Conservation (phyloP, 306 rosid species). For the Arachis hypogaea region DNA sequence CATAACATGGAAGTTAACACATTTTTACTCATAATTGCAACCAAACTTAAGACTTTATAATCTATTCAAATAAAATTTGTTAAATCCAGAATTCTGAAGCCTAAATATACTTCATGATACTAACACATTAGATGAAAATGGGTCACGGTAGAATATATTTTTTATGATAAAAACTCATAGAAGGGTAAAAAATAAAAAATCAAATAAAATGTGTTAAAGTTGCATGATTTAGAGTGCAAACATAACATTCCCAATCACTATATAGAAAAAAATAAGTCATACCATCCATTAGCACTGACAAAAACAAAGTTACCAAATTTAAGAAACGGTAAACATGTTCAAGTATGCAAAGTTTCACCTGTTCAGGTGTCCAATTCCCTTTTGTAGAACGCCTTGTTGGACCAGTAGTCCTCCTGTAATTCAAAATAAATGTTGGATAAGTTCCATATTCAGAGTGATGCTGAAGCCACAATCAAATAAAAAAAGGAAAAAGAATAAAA, state of each 20-base stretch:
- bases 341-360: slow-evolving; percentile 47
- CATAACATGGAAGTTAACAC: background rate
- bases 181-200: too few relatives aligned
- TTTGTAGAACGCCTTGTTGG: slow-evolving; percentile 88
- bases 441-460: too few relatives aligned
- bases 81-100: slow-evolving; percentile 1
- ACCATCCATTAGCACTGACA: background rate
- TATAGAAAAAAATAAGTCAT: background rate
- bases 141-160: background rate
- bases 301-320: slow-evolving; percentile 21
- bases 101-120: background rate
- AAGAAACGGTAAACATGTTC: slow-evolving; percentile 1
- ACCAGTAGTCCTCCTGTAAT: slow-evolving; percentile 75
- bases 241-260: background rate
- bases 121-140: background rate
- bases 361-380: slow-evolving; percentile 84
- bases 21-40: background rate
- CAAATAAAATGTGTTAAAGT: too few relatives aligned
- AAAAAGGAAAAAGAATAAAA: background rate
- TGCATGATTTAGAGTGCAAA: background rate
- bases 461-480: background rate
- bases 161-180: too few relatives aligned
- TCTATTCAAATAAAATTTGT: background rate
- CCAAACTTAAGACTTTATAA: slow-evolving; percentile 6
- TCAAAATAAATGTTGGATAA: background rate